phyloP scores from a whole-genome alignment of 2,329 filamentous ascomycete species.

The Xylariaceae sp. region DNA sequence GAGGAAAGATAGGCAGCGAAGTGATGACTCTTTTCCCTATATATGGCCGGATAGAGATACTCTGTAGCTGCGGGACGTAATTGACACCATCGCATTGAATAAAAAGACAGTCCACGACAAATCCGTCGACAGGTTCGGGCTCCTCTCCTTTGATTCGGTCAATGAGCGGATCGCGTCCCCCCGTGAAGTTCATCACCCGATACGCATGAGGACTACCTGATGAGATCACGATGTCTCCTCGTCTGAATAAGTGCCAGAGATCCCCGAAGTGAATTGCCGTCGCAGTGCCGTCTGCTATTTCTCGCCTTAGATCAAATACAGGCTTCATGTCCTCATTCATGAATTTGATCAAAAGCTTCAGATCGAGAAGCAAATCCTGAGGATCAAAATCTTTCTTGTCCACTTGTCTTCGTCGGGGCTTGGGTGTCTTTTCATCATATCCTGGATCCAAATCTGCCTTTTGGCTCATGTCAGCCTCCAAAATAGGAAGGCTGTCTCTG shows the following conservation, averaged over 20 bases:
- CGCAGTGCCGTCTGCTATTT: not conserved
- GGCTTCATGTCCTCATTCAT: slow-evolving; percentile 6
- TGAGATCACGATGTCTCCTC: slow-evolving; percentile 1
- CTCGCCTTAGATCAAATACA: not conserved
- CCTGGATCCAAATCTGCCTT: not conserved
- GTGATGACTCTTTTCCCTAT: not conserved
- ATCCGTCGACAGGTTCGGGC: not conserved
- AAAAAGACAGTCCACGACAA: slow-evolving; percentile 2
- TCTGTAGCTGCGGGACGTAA: slow-evolving; percentile 3
- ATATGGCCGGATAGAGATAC: slow-evolving; percentile 3
- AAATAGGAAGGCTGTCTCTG: slow-evolving; percentile 1
- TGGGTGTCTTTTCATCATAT: not conserved
- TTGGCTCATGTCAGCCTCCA: not conserved
- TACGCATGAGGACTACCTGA: slow-evolving; percentile 8
- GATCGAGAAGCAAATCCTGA: slow-evolving; percentile 2
- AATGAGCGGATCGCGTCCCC: slow-evolving; percentile 1
- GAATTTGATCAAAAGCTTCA: slow-evolving; percentile 4
- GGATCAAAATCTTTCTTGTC: not conserved
- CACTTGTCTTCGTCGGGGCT: too few species aligned
- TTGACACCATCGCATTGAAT: slow-evolving; percentile 3
- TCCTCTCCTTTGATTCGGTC: too few species aligned
- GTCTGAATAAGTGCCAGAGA: slow-evolving; percentile 5
- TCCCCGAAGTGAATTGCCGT: slow-evolving; percentile 3
- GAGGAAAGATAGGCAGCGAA: slow-evolving; percentile 5
- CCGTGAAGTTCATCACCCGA: slow-evolving; percentile 5